These are phyloP conservation scores for Sesbania bispinosa DNA, from an alignment of 306 rosid species.

Conservation along the genomic window DNA sequence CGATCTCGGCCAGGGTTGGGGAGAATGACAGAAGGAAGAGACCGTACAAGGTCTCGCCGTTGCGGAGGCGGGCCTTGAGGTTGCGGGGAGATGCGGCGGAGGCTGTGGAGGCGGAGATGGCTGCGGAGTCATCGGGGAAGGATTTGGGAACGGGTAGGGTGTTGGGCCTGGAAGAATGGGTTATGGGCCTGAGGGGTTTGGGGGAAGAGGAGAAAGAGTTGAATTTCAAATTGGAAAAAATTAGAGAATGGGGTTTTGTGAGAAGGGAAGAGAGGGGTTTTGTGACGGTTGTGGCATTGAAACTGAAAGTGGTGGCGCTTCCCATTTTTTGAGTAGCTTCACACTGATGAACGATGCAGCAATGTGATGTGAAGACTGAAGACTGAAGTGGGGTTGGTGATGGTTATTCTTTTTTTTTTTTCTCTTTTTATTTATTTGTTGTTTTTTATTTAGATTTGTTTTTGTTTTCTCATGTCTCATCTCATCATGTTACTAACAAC, in stretches of 20 bases:
- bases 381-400: background rate
- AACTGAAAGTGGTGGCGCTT: background rate
- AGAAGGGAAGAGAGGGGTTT: background rate
- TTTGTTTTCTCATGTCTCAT: too few species aligned
- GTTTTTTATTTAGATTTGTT: too few species aligned
- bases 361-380: background rate
- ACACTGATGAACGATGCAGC: too few species aligned
- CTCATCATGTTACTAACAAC: too few species aligned
- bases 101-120: background rate
- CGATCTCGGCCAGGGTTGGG: conserved; percentile 83
- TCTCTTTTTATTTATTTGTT: too few species aligned
- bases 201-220: conserved; percentile 3
- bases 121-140: conserved; percentile 8
- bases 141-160: conserved; percentile 33
- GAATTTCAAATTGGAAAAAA: background rate
- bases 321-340: conserved; percentile 12
- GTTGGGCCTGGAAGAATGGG: background rate
- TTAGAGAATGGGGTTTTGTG: background rate
- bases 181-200: conserved; percentile 29
- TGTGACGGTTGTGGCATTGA: background rate
- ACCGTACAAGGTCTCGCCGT: conserved; percentile 76
- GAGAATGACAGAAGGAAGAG: conserved; percentile 73
- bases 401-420: too few species aligned
- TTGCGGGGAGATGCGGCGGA: background rate
- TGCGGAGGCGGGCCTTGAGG: conserved; percentile 64